These are phyloP conservation scores for Rhizomucor pusillus DNA, from an alignment of 371 early-diverging fungal species.

Conservation along the genomic window DNA sequence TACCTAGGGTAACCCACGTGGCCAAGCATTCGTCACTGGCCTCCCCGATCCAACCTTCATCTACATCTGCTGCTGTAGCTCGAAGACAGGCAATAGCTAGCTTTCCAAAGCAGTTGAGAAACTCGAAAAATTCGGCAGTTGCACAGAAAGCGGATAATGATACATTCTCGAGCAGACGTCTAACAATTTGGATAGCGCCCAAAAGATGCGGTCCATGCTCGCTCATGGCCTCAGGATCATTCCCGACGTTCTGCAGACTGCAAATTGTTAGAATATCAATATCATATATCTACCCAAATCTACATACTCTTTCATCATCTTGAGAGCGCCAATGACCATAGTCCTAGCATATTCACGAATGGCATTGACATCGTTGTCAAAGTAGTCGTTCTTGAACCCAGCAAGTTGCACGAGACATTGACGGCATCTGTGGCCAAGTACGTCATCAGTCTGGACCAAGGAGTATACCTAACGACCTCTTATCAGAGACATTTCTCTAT, in stretches of 20 bases:
- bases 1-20: conserved; percentile 63
- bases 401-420: conserved; percentile 72
- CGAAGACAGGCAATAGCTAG: conserved; percentile 61
- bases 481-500: not conserved
- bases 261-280: not conserved
- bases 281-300: not conserved
- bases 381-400: conserved; percentile 67
- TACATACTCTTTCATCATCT: conserved; percentile 56
- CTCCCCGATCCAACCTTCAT: conserved; percentile 60
- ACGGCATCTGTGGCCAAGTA: conserved; percentile 52
- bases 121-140: conserved; percentile 58
- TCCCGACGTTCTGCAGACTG: conserved; percentile 25
- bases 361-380: conserved; percentile 40
- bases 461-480: conserved; percentile 21
- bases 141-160: conserved; percentile 38
- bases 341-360: conserved; percentile 46
- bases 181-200: conserved; percentile 49
- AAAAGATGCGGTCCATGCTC: conserved; percentile 50
- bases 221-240: conserved; percentile 27
- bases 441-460: conserved; percentile 49
- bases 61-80: conserved; percentile 42
- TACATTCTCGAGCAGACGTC: conserved; percentile 44
- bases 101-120: conserved; percentile 62
- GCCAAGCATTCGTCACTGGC: conserved; percentile 70
- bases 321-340: conserved; percentile 55